Evolutionary conservation across 176 grass and related monocot species (phyloP).

Genomic region (Puccinellia tenuiflora): DNA sequence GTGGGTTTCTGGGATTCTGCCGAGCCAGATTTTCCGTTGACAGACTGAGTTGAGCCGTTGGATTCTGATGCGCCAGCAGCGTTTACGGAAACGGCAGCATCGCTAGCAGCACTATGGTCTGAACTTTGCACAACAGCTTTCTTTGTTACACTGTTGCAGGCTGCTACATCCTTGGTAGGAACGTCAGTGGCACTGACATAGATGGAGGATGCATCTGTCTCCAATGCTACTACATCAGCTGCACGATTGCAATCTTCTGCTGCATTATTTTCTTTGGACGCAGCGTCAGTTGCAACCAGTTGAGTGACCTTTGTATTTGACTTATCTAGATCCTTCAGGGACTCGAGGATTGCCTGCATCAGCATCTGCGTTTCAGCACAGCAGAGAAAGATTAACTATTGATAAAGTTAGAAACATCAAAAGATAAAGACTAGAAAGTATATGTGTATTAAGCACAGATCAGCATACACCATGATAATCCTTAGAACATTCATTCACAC

Average conservation of each 20-base stretch:
- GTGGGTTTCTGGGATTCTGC: constrained; percentile 33
- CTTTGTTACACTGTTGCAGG: constrained; percentile 20
- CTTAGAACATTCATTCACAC: neutral
- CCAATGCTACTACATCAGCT: neutral
- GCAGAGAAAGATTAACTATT: neutral
- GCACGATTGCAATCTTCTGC: constrained; percentile 15
- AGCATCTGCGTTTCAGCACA: constrained; percentile 66
- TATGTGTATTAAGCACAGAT: neutral
- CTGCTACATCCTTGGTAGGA: constrained; percentile 4
- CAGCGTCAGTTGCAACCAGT: constrained; percentile 25
- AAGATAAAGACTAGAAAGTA: neutral
- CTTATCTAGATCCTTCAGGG: constrained; percentile 70
- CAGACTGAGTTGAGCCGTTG: constrained; percentile 8
- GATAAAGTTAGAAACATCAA: neutral
- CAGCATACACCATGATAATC: neutral
- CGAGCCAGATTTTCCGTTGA: constrained; percentile 12
- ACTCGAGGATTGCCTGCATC: constrained; percentile 89
- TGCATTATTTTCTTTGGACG: constrained; percentile 26
- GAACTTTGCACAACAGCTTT: constrained; percentile 5
- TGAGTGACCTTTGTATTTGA: constrained; percentile 44
- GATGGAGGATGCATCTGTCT: constrained; percentile 22
- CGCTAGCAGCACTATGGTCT: neutral
- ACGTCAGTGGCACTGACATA: neutral
- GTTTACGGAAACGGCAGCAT: neutral
- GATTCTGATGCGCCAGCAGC: constrained; percentile 12